A percentile compares a stretch with the other conserved stretches of the same genome.
Evolutionary conservation across 768 basidiomycete species (phyloP).

Genomic region (Trametes punicea): DNA sequence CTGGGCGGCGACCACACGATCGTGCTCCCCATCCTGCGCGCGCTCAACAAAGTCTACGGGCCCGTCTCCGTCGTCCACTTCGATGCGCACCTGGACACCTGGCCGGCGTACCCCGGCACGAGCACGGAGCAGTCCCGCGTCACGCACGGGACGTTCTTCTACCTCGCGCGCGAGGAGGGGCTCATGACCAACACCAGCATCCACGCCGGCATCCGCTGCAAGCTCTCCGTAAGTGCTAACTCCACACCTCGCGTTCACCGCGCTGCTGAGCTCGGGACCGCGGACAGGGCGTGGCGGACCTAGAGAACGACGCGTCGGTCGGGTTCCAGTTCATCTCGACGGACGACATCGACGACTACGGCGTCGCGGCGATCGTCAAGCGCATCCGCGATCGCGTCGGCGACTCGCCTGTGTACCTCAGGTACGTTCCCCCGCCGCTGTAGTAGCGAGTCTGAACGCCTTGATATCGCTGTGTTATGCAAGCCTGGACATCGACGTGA

Average conservation of each 20-base stretch:
- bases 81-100: slow-evolving; percentile 75
- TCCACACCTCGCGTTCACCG: neutral
- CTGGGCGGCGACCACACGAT: slow-evolving; percentile 88
- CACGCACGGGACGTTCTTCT: slow-evolving; percentile 87
- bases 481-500: slow-evolving; percentile 79
- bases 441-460: neutral
- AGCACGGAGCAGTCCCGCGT: slow-evolving; percentile 59
- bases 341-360: slow-evolving; percentile 82
- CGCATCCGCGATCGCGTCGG: slow-evolving; percentile 73
- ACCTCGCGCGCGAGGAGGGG: slow-evolving; percentile 73
- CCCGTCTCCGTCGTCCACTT: slow-evolving; percentile 84
- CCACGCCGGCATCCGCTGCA: slow-evolving; percentile 84
- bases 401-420: slow-evolving; percentile 71
- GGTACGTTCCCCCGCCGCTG: slow-evolving; percentile 28
- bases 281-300: slow-evolving; percentile 52
- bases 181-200: slow-evolving; percentile 71
- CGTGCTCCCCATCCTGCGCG: slow-evolving; percentile 80
- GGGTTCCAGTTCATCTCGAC: slow-evolving; percentile 80
- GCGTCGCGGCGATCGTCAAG: slow-evolving; percentile 63
- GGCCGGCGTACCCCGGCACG: slow-evolving; percentile 39
- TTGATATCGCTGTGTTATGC: neutral
- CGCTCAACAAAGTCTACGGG: slow-evolving; percentile 76
- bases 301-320: slow-evolving; percentile 64
- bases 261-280: neutral
- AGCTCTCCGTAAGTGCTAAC: slow-evolving; percentile 39